Evolutionary conservation across 306 rosid genomes (phyloP).

Genomic region (Prunus mongolica): DNA sequence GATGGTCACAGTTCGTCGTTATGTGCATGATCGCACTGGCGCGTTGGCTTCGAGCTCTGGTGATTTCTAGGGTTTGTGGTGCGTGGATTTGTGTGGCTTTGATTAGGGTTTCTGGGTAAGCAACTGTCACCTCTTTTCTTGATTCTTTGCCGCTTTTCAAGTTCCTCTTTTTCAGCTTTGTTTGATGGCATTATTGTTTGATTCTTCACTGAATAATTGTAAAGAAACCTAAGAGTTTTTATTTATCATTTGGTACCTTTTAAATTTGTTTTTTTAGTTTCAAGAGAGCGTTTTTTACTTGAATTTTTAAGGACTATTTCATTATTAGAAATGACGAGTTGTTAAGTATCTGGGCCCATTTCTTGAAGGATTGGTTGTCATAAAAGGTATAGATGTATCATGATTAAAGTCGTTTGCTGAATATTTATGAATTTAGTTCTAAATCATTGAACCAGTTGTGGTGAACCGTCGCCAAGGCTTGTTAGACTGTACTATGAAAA

Average conservation of each 20-base stretch:
- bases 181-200: slow-evolving; percentile 21
- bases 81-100: slow-evolving; percentile 26
- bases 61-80: slow-evolving; percentile 40
- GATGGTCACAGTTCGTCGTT: slow-evolving; percentile 6
- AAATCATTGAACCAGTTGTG: neutral
- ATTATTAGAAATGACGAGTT: neutral
- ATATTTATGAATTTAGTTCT: neutral
- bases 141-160: slow-evolving; percentile 10
- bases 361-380: slow-evolving; percentile 5
- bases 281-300: neutral
- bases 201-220: neutral
- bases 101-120: slow-evolving; percentile 30
- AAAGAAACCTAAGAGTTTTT: neutral
- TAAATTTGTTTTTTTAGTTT: neutral
- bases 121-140: slow-evolving; percentile 12
- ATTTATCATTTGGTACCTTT: neutral
- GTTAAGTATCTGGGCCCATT: slow-evolving; percentile 13
- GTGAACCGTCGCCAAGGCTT: neutral
- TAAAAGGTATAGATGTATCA: neutral
- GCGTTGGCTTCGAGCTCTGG: slow-evolving; percentile 7
- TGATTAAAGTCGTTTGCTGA: neutral
- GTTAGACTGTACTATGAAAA: neutral
- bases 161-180: neutral
- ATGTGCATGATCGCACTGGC: slow-evolving; percentile 18
- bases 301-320: slow-evolving; percentile 12